Evolutionary conservation across 306 rosid species (phyloP).

Genomic region (Gillenia trifoliata): DNA sequence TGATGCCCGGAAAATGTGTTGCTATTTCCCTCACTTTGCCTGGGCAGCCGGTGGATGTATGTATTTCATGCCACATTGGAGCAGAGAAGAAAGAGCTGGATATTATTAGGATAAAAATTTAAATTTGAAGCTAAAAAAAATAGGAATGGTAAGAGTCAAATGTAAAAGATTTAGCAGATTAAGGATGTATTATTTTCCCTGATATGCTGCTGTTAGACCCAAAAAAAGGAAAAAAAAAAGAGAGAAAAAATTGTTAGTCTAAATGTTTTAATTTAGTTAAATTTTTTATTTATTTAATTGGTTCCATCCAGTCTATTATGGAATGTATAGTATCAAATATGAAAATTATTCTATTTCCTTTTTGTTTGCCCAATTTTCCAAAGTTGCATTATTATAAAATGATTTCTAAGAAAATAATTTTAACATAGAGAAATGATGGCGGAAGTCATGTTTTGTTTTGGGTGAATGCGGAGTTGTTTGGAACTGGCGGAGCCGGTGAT

Average conservation of each 20-base stretch:
- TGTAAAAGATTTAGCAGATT: background rate
- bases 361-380: too few species aligned
- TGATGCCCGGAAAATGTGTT: background rate
- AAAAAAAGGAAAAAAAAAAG: too few species aligned
- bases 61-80: background rate
- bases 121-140: background rate
- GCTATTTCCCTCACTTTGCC: background rate
- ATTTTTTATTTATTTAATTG: too few species aligned
- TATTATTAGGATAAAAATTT: background rate
- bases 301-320: background rate
- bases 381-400: too few species aligned
- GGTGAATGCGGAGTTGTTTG: too few species aligned
- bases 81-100: background rate
- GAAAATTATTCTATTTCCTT: too few species aligned
- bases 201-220: background rate
- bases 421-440: too few species aligned
- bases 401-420: too few species aligned
- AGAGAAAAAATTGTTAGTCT: background rate
- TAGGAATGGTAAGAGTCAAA: slow-evolving; percentile 10
- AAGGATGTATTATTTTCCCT: background rate
- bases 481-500: too few species aligned
- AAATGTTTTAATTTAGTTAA: background rate
- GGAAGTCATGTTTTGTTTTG: too few species aligned
- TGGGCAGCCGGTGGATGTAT: background rate
- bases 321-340: background rate